These are phyloP conservation scores for Zymoseptoria brevis DNA, from an alignment of 2,329 filamentous ascomycete genomes.

Conservation along the genomic window DNA sequence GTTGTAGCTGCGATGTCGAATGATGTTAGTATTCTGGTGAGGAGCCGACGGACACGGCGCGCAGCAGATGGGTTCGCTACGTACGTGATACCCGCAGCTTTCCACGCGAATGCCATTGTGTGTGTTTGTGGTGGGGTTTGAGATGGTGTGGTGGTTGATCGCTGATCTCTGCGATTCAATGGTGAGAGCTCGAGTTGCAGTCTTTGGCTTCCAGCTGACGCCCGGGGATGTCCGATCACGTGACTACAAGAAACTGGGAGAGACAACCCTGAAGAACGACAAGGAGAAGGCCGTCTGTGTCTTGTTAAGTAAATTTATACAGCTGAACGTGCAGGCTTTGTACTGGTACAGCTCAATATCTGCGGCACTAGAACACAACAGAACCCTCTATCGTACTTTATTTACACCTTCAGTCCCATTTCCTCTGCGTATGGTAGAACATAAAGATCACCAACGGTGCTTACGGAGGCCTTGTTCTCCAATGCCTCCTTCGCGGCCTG, in stretches of 20 bases:
- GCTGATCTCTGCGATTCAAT: background rate
- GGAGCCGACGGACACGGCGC: background rate
- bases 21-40: slow-evolving; percentile 13
- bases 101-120: slow-evolving; percentile 97
- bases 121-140: slow-evolving; percentile 25
- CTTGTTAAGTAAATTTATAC: background rate
- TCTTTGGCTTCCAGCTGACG: background rate
- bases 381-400: slow-evolving; percentile 26
- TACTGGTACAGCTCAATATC: slow-evolving; percentile 29
- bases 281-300: background rate
- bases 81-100: slow-evolving; percentile 93
- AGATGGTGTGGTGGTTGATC: slow-evolving; percentile 1
- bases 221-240: background rate
- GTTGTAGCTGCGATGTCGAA: slow-evolving; percentile 74
- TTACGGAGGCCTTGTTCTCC: slow-evolving; percentile 80
- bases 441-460: slow-evolving; percentile 84
- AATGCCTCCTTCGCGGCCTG: slow-evolving; percentile 84
- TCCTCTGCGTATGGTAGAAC: slow-evolving; percentile 89
- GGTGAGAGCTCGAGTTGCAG: background rate
- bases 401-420: slow-evolving; percentile 88
- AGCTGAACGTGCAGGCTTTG: slow-evolving; percentile 9
- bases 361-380: slow-evolving; percentile 21
- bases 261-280: background rate
- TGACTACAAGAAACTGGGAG: background rate
- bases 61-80: slow-evolving; percentile 31